Percentiles rank a stretch among this genome's conserved stretches.
Evolutionary conservation across 768 basidiomycete species (phyloP).

Genomic region (Russula dissimulans): DNA sequence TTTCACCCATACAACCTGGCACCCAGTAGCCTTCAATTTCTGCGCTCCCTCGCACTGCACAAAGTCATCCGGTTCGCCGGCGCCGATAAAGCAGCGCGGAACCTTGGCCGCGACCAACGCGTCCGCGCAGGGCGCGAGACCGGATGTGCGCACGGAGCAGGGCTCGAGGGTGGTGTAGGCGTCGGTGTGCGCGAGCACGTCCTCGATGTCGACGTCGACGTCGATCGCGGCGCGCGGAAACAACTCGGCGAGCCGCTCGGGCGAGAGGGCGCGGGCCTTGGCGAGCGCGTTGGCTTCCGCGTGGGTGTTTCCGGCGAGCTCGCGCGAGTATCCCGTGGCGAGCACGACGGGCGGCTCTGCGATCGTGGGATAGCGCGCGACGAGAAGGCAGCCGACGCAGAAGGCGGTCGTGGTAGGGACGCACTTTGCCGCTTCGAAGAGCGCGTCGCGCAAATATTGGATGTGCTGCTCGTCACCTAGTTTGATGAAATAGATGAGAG

Average conservation of each 20-base stretch:
- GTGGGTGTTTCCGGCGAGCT: constrained; percentile 90
- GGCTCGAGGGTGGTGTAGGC: constrained; percentile 97
- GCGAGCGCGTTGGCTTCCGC: constrained; percentile 90
- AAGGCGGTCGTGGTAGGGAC: constrained; percentile 67
- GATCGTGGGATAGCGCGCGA: constrained; percentile 35
- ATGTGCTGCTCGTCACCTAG: constrained; percentile 23
- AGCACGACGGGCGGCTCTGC: constrained; percentile 42
- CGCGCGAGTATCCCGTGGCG: constrained; percentile 80
- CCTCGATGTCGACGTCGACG: constrained; percentile 29
- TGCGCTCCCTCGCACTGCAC: constrained; percentile 85
- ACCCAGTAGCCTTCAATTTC: constrained; percentile 57
- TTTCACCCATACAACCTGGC: constrained; percentile 66
- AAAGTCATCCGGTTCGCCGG: constrained; percentile 87
- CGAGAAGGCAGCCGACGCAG: constrained; percentile 83
- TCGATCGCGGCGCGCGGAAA: constrained; percentile 31
- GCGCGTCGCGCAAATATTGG: constrained; percentile 50
- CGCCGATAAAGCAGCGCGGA: constrained; percentile 77
- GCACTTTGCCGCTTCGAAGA: constrained; percentile 65
- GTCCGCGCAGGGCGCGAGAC: constrained; percentile 77
- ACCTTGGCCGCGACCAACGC: constrained; percentile 67
- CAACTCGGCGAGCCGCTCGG: constrained; percentile 35
- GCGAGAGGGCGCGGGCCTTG: constrained; percentile 49
- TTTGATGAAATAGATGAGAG: not conserved
- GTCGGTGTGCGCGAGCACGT: constrained; percentile 52
- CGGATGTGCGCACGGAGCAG: constrained; percentile 83